Conservation (phyloP, 73 alveolate species). For the Stentor roeselii region DNA sequence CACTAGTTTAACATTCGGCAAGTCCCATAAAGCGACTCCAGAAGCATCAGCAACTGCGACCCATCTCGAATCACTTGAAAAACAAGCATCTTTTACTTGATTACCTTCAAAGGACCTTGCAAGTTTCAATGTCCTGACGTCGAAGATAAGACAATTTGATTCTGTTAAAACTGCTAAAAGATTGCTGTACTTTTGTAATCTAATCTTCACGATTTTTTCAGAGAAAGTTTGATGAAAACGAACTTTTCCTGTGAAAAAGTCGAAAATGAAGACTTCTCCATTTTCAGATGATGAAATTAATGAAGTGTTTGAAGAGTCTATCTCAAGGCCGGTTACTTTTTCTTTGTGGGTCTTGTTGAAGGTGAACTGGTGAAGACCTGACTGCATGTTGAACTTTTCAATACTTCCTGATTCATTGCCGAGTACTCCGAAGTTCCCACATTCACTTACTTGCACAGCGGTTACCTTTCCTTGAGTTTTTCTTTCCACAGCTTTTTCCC, state of each 20-base stretch:
- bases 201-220: constrained; percentile 56
- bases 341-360: constrained; percentile 44
- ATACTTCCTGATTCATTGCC: constrained; percentile 75
- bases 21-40: constrained; percentile 72
- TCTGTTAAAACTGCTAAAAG: constrained; percentile 37
- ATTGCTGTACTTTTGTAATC: constrained; percentile 62
- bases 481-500: constrained; percentile 58
- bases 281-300: constrained; percentile 61
- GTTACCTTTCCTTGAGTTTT: constrained; percentile 46
- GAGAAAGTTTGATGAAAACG: constrained; percentile 41
- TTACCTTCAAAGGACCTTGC: constrained; percentile 42
- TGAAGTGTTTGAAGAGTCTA: constrained; percentile 71
- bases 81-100: constrained; percentile 28
- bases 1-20: constrained; percentile 68
- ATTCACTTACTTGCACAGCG: constrained; percentile 62
- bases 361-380: constrained; percentile 73
- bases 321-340: constrained; percentile 64
- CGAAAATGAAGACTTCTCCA: constrained; percentile 74
- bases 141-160: constrained; percentile 35
- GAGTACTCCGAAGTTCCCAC: constrained; percentile 87
- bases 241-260: constrained; percentile 66
- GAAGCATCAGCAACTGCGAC: constrained; percentile 63
- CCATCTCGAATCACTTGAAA: constrained; percentile 67
- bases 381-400: constrained; percentile 82
- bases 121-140: constrained; percentile 39